Evolutionary conservation across 345 rosid species (phyloP), one percentile per base, ranked within the genome.

Genomic region (Conringia planisiliqua): DNA sequence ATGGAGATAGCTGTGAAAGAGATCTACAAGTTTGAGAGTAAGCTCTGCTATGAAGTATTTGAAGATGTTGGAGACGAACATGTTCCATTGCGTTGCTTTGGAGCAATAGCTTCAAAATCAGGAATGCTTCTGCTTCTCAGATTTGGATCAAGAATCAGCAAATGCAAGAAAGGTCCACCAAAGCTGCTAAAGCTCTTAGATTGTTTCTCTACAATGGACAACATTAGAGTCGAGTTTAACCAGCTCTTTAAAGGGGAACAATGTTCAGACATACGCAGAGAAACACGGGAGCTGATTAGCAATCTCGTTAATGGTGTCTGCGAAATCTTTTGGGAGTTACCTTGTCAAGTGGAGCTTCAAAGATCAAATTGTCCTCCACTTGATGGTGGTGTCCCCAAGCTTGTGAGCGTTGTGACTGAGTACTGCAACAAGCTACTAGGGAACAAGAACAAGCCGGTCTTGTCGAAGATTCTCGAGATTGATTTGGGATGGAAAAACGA

Each of bases 251-350:
- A 78, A 27, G 87, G 88, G 3, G 74, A 80, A 56, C 72, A 74
- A n/a, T 88, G 90, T 27, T 32, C 35, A 10, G 85, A 88, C 56
- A 83, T 94, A 80, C 91, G 79, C 66, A 71, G 67, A 44, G 64
- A 46, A 66, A 94, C 95, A 0, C 73, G 92, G 62, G 86, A 86
- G 70, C 83, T 94, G 6, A 79, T 90, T 55, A 82, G 66, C 66
- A 68, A 84, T 50, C 88, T 90, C 5, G 87, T 94, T 20, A 68
- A 70, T 9, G 88, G 92, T 8, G 86, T 81, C 3, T 73, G 84
- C 48, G 90, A 87, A 39, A 84, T 94, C 66, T 94, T 91, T 80
- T 85, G 83, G 87, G 95, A 90, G 77, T 80, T 91, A 18, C 83
- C 93, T 26, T 55, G 39, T 33, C 95, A 91, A 40, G 93, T 91